phyloP scores from a whole-genome alignment of 2,329 filamentous ascomycete species.

The Aspergillaceae sp. region DNA sequence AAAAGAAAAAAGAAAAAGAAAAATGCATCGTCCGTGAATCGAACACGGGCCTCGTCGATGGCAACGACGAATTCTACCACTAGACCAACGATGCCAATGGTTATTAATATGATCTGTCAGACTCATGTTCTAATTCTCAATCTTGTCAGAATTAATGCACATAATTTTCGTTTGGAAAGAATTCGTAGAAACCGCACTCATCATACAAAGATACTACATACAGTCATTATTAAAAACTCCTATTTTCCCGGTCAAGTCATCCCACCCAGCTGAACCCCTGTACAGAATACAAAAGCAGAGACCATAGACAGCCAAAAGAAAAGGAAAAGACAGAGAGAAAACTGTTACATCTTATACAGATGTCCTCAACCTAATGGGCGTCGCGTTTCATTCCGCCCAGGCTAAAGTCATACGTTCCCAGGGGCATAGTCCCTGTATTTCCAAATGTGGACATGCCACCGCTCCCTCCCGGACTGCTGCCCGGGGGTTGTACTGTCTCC shows the following conservation, averaged over 20 bases:
- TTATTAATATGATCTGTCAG: background rate
- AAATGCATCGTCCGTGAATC: constrained; percentile 39
- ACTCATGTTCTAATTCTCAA: too few species aligned
- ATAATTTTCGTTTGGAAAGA: too few species aligned
- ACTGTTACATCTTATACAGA: too few species aligned
- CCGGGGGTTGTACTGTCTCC: background rate
- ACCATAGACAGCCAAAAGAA: too few species aligned
- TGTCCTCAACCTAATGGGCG: background rate
- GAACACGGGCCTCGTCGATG: constrained; percentile 41
- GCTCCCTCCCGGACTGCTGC: background rate
- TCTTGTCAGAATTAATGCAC: too few species aligned
- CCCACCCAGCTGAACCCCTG: too few species aligned
- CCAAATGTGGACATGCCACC: background rate
- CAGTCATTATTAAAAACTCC: too few species aligned
- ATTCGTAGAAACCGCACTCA: too few species aligned
- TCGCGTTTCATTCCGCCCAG: background rate
- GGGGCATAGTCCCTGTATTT: background rate
- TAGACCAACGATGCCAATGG: constrained; percentile 32
- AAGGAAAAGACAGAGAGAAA: too few species aligned
- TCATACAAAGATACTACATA: too few species aligned
- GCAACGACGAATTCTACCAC: constrained; percentile 33
- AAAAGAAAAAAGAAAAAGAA: constrained; percentile 12
- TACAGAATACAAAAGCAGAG: too few species aligned
- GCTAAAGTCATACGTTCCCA: background rate
- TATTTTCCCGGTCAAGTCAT: too few species aligned